Evolutionary conservation across 1,139 yeast species (phyloP), one percentile per base, ranked within the genome.

Genomic region (Debaryomyces udenii): DNA sequence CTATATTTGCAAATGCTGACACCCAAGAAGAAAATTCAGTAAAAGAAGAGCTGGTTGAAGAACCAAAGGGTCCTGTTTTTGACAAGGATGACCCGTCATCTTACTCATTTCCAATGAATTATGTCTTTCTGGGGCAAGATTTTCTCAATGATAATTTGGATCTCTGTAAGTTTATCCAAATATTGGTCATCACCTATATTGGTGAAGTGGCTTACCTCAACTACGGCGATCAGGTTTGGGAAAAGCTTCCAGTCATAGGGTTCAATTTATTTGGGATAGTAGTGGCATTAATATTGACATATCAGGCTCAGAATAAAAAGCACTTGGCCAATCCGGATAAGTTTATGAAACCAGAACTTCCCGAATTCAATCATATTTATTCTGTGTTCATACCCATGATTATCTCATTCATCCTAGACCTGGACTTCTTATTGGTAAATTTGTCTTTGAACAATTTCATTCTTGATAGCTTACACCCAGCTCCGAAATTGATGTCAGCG

Each of bases 351-450:
- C 69, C 70, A 2, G 38, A 40, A 11, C 50, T 63, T 31, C 77
- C 77, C 5, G 74, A 68, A 38, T 73, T 72, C 50, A 67, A 71
- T 47, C 55, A 63, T 42, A 37, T 72, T 10, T 68, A 69, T 50
- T 56, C 72, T 18, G 47, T 67, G 5, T 44, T 68, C 23, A 47
- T 73, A 6, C 76, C 77, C 1, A 51, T 61, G 34, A 51, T 57
- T 13, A 48, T 64, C 15, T 49, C 51, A 38, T 44, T 62, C 22
- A 44, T 62, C 23, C 53, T 56, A 40, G 47, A 55, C 22, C 52
- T 57, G 15, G 48, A 52, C 15, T 60, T 61, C 49, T 55, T 69
- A 41, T 53, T 66, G 42, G 55, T 59, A 16, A 70, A 66, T 45
- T 56, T 71, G 47, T 55, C 70, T 5, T 57, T 67, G 42, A 71